Conservation (phyloP, 768 basidiomycete species). For the Lanmaoa pseudosensibilis region DNA sequence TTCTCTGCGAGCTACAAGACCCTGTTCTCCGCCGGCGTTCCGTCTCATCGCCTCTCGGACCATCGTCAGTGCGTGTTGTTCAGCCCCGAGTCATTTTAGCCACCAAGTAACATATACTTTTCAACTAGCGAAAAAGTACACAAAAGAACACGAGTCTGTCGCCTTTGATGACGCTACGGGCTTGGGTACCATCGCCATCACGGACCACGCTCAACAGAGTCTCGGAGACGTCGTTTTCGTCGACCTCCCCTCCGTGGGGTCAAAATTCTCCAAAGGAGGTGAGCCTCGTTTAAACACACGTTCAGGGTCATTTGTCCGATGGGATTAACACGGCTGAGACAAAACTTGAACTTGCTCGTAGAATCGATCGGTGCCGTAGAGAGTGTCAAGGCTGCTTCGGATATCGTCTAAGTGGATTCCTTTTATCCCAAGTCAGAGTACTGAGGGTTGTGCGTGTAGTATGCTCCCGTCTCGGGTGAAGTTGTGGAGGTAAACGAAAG, state of each 20-base stretch:
- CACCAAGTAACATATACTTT: not conserved
- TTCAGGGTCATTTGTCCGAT: not conserved
- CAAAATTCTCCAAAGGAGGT: constrained; percentile 73
- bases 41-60: constrained; percentile 18
- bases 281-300: constrained; percentile 29
- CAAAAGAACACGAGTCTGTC: constrained; percentile 31
- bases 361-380: constrained; percentile 91
- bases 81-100: not conserved
- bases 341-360: constrained; percentile 26
- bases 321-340: constrained; percentile 8
- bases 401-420: constrained; percentile 61
- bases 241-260: constrained; percentile 73
- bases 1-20: not conserved
- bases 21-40: not conserved
- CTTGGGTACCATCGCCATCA: constrained; percentile 66
- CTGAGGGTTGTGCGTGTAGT: constrained; percentile 45
- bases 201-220: constrained; percentile 86
- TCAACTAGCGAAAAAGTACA: constrained; percentile 47
- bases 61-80: constrained; percentile 26
- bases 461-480: constrained; percentile 88
- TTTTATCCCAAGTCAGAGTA: not conserved
- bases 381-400: constrained; percentile 95
- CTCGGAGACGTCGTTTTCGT: constrained; percentile 98
- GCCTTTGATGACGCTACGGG: constrained; percentile 57
- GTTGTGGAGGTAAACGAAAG: constrained; percentile 76